Percentiles rank a stretch among this genome's conserved stretches.
Evolutionary conservation across 495 filamentous ascomycete genomes (phyloP).

Genomic region (Tetracladium marchalianum): DNA sequence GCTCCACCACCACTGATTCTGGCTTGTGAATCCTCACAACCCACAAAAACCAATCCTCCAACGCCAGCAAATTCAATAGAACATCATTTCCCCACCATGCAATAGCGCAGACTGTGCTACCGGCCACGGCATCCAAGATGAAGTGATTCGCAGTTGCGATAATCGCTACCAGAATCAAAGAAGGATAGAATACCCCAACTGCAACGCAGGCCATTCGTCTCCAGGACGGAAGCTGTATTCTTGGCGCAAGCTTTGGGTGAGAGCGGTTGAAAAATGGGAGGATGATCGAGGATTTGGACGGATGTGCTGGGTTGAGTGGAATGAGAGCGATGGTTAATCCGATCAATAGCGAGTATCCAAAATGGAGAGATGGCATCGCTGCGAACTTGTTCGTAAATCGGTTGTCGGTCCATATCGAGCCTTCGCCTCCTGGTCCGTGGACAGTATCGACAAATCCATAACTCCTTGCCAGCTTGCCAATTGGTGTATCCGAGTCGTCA

Average conservation of each 20-base stretch:
- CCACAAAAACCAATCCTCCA: constrained; percentile 61
- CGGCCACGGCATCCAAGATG: constrained; percentile 60
- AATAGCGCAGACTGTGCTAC: constrained; percentile 45
- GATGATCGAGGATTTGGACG: not conserved
- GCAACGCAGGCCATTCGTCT: constrained; percentile 33
- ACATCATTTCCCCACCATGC: constrained; percentile 49
- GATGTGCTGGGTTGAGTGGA: constrained; percentile 15
- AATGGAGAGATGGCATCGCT: constrained; percentile 74
- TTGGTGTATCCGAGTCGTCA: constrained; percentile 28
- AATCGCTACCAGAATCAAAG: constrained; percentile 55
- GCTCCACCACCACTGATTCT: constrained; percentile 5
- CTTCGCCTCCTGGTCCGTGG: constrained; percentile 50
- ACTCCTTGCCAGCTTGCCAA: constrained; percentile 37
- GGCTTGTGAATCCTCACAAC: constrained; percentile 53
- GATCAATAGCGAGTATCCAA: constrained; percentile 70
- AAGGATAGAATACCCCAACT: constrained; percentile 53
- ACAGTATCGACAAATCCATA: constrained; percentile 72
- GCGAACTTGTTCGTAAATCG: constrained; percentile 52
- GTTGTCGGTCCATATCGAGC: constrained; percentile 65
- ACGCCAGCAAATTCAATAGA: constrained; percentile 46
- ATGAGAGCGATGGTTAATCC: constrained; percentile 50
- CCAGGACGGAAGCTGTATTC: constrained; percentile 21
- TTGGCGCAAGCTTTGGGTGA: constrained; percentile 5
- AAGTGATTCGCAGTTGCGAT: constrained; percentile 68
- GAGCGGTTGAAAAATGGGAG: constrained; percentile 10